These are phyloP conservation scores for Rhynchosporium graminicola DNA, from an alignment of 2,329 filamentous ascomycete genomes.

Conservation along the genomic window DNA sequence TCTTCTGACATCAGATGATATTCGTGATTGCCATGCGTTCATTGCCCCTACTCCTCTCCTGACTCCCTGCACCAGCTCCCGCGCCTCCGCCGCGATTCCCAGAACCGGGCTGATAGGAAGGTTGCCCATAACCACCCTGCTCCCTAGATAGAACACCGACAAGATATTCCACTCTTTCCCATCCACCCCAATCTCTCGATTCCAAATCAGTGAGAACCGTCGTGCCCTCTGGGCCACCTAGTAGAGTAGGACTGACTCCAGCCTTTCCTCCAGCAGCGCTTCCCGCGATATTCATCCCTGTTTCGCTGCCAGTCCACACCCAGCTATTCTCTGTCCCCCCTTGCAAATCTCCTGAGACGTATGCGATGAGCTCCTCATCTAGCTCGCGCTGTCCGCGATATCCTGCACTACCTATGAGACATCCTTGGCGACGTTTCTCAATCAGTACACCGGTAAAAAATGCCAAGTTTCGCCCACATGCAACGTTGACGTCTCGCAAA, in stretches of 20 bases:
- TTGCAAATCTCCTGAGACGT: constrained; percentile 84
- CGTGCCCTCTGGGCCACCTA: constrained; percentile 43
- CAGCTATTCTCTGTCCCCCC: constrained; percentile 75
- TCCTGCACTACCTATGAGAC: constrained; percentile 33
- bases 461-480: constrained; percentile 77
- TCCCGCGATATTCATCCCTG: constrained; percentile 40
- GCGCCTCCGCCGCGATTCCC: constrained; percentile 17
- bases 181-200: constrained; percentile 73
- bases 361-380: constrained; percentile 88
- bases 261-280: constrained; percentile 16
- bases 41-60: constrained; percentile 20
- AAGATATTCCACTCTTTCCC: constrained; percentile 70
- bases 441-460: constrained; percentile 76
- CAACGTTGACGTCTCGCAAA: constrained; percentile 69
- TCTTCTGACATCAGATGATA: constrained; percentile 14
- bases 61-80: constrained; percentile 12
- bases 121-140: constrained; percentile 26
- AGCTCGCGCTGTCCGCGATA: constrained; percentile 29
- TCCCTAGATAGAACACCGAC: constrained; percentile 53
- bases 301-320: constrained; percentile 74
- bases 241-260: constrained; percentile 30
- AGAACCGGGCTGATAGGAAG: constrained; percentile 19
- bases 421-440: constrained; percentile 51
- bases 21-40: constrained; percentile 24
- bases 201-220: constrained; percentile 55